Evolutionary conservation across 495 filamentous ascomycete species (phyloP), one percentile per base, ranked within the genome.

Genomic region (Trichoderma orchidacearum): DNA sequence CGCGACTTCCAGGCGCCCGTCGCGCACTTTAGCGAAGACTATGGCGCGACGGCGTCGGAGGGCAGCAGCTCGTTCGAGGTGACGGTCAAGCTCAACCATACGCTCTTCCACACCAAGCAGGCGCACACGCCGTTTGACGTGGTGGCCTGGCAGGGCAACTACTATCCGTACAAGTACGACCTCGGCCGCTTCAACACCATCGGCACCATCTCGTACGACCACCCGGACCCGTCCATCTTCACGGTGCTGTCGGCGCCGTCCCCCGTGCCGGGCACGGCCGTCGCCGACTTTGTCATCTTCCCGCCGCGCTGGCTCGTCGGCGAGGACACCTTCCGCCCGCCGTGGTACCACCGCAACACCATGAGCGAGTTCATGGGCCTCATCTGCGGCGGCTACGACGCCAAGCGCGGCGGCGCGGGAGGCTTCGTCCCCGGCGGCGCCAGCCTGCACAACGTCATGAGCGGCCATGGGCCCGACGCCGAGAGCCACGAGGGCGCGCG

Each of bases 321-420:
- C 3, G 85, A 90, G 65, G 76, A 85, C 64, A 91, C 87, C 9
- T 92, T 89, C 76, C 80, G 87, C 21, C 87, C 86, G 31, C 89
- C 88, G 0, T 92, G 83, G 79, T 92, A 86, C 64, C 88, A 93
- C 67, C 79, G 88, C 36, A 93, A 86, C 65, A 82, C 73, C 53
- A 96, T 96, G 90, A 88, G 84, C 56, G 87, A 86, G 69, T 87
- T 85, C 74, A 88, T 89, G 83, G 84, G 84, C 28, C 71, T 89
- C 30, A 85, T 89, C 57, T 63, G 70, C 30, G 91, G 91, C 34
- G 78, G 82, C 57, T 80, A 77, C 58, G 74, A 78, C 55, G 75
- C 74, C 6, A 79, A 79, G 61, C 70, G 70, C 23, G 75, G 71
- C 12, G 71, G 72, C 0, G 56, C 66, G 11, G 70, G 77, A 5